A percentile compares a stretch with the other conserved stretches of the same genome.
phyloP scores from a whole-genome alignment of 2,329 filamentous ascomycete species.

The Phoma herbarum region DNA sequence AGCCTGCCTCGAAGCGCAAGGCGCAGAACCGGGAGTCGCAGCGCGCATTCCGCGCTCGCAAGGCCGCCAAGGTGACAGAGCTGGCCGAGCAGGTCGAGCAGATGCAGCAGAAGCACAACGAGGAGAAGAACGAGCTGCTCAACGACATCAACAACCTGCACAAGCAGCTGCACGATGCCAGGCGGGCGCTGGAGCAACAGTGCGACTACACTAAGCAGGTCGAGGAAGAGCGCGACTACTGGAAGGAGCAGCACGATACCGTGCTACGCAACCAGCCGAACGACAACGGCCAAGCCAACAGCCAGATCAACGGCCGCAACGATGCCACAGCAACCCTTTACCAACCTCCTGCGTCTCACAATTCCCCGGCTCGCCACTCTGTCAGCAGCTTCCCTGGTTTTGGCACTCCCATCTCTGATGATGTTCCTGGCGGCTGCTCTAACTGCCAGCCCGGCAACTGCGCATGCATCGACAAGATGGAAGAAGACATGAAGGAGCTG shows the following conservation, averaged over 20 bases:
- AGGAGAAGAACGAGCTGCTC: constrained; percentile 24
- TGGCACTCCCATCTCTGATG: constrained; percentile 26
- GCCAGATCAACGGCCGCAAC: constrained; percentile 20
- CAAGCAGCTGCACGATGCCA: constrained; percentile 18
- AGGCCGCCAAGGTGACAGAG: constrained; percentile 82
- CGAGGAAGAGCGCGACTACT: constrained; percentile 27
- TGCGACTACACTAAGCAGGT: constrained; percentile 11
- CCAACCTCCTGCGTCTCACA: constrained; percentile 9
- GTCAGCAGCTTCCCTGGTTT: constrained; percentile 26
- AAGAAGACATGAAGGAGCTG: constrained; percentile 27
- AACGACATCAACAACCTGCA: constrained; percentile 19
- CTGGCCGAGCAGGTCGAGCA: constrained; percentile 56
- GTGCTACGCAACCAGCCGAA: constrained; percentile 17
- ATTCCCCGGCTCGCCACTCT: constrained; percentile 19
- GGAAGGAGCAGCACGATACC: constrained; percentile 22
- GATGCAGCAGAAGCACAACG: constrained; percentile 23
- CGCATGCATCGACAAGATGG: constrained; percentile 44
- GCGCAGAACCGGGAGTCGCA: constrained; percentile 94
- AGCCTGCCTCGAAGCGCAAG: constrained; percentile 90
- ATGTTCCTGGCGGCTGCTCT: constrained; percentile 34
- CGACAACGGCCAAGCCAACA: constrained; percentile 10
- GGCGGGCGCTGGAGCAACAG: constrained; percentile 11
- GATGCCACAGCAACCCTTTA: constrained; percentile 17
- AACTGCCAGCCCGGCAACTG: constrained; percentile 45
- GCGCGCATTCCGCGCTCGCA: constrained; percentile 85